These are phyloP conservation scores for grape (Vitis vinifera) DNA, from an alignment of 164 flowering plant genomes.

Conservation along the genomic window DNA sequence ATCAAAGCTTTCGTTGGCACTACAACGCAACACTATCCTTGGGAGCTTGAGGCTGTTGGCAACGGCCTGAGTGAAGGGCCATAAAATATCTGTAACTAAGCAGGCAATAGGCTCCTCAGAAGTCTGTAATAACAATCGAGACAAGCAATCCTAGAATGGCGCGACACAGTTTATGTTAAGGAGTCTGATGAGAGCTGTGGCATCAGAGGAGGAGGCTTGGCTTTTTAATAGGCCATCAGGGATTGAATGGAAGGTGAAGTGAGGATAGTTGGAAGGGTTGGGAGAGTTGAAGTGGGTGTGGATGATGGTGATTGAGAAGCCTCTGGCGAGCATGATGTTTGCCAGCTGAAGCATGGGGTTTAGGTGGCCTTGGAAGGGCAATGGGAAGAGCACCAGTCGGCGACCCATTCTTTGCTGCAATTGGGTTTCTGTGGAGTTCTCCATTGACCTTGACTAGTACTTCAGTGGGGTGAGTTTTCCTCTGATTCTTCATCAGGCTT, in stretches of 20 bases:
- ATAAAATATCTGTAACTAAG: slow-evolving; percentile 32
- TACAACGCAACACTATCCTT: slow-evolving; percentile 36
- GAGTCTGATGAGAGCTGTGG: neutral
- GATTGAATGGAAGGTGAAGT: slow-evolving; percentile 37
- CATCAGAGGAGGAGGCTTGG: slow-evolving; percentile 8
- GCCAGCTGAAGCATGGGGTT: slow-evolving; percentile 55
- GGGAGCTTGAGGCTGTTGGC: slow-evolving; percentile 29
- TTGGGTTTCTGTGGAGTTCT: too few relatives aligned
- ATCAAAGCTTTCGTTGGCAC: too few relatives aligned
- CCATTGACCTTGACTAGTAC: too few relatives aligned
- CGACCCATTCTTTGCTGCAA: slow-evolving; percentile 6
- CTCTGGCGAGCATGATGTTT: slow-evolving; percentile 37
- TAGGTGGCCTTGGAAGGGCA: slow-evolving; percentile 51
- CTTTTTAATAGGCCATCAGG: slow-evolving; percentile 13
- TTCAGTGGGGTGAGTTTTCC: too few relatives aligned
- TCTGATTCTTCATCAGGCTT: too few relatives aligned
- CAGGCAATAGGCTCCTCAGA: slow-evolving; percentile 29
- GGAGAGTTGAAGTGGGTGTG: slow-evolving; percentile 47
- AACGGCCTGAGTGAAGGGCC: slow-evolving; percentile 25
- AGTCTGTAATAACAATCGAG: slow-evolving; percentile 18
- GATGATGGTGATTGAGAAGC: slow-evolving; percentile 48
- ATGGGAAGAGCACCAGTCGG: slow-evolving; percentile 33
- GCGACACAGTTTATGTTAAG: slow-evolving; percentile 23
- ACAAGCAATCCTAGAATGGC: slow-evolving; percentile 24
- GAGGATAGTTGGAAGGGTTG: slow-evolving; percentile 31